A percentile compares a stretch with the other conserved stretches of the same genome.
Conservation (phyloP, 768 basidiomycete genomes). For the Trametes villosa region DNA sequence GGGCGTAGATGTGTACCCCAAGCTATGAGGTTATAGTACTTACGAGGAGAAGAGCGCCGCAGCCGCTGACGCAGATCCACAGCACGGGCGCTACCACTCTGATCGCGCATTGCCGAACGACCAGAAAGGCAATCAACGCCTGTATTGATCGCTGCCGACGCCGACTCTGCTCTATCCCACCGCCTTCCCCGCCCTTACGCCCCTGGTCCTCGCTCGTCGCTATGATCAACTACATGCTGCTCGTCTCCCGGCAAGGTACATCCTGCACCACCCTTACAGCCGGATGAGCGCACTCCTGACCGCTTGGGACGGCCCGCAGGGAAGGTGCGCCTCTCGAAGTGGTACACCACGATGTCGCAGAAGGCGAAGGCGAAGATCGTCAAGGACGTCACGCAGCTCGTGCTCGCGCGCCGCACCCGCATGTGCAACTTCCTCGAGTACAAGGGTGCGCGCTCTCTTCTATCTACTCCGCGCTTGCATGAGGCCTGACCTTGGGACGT, state of each 20-base stretch:
- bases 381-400: slow-evolving; percentile 93
- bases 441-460: slow-evolving; percentile 64
- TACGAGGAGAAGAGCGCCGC: not conserved
- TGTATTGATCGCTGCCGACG: not conserved
- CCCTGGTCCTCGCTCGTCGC: not conserved
- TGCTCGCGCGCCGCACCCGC: slow-evolving; percentile 81
- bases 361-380: slow-evolving; percentile 90
- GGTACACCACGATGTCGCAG: slow-evolving; percentile 85
- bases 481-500: not conserved
- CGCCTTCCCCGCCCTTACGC: not conserved
- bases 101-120: slow-evolving; percentile 11
- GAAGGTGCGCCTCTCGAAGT: slow-evolving; percentile 93
- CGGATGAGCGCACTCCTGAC: not conserved
- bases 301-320: slow-evolving; percentile 48
- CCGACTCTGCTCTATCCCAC: not conserved
- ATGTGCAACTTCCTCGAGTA: slow-evolving; percentile 99
- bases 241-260: slow-evolving; percentile 90
- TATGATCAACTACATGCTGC: slow-evolving; percentile 93
- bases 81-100: not conserved
- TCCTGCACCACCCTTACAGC: slow-evolving; percentile 27
- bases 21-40: too few species aligned
- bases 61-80: slow-evolving; percentile 7
- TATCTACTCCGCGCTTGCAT: not conserved
- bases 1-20: not conserved
- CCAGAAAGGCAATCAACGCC: slow-evolving; percentile 23